Conservation (phyloP, 768 basidiomycete genomes). For the Hysterangium stoloniferum region DNA sequence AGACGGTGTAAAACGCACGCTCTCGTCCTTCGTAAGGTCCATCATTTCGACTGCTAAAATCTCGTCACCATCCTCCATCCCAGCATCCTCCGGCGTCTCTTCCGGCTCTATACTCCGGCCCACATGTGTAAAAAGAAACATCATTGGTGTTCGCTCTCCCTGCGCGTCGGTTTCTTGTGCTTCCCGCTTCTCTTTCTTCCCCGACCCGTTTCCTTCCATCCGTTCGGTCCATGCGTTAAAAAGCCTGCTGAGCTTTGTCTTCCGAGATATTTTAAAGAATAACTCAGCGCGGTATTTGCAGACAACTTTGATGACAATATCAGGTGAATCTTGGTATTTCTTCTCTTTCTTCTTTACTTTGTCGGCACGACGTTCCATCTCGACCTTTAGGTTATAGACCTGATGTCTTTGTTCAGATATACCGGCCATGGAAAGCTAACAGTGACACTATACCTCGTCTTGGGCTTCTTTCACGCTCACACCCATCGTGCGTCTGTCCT, state of each 20-base stretch:
- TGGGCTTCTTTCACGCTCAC: constrained; percentile 81
- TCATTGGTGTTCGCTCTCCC: constrained; percentile 32
- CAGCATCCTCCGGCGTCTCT: constrained; percentile 78
- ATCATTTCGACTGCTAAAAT: constrained; percentile 85
- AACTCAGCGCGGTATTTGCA: constrained; percentile 87
- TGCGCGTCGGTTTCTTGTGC: constrained; percentile 28
- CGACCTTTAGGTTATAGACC: constrained; percentile 76
- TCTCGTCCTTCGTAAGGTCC: constrained; percentile 74
- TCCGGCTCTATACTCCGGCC: constrained; percentile 74
- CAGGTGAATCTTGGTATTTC: constrained; percentile 81
- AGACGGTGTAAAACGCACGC: constrained; percentile 7
- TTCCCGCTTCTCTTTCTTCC: constrained; percentile 40
- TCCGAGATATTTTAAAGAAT: constrained; percentile 89
- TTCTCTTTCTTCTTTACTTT: constrained; percentile 71
- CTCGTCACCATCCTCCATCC: constrained; percentile 84
- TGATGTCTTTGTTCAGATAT: constrained; percentile 21
- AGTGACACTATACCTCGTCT: constrained; percentile 50
- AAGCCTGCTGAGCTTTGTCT: constrained; percentile 75
- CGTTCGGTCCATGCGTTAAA: constrained; percentile 86
- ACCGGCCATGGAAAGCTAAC: neutral
- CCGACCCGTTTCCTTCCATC: constrained; percentile 46
- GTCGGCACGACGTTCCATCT: constrained; percentile 73
- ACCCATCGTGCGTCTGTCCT: constrained; percentile 75
- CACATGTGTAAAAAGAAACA: constrained; percentile 81
- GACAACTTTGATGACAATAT: constrained; percentile 82